These are phyloP conservation scores for Saccharomyces jurei DNA, from an alignment of 805 yeast genomes.

Conservation along the genomic window DNA sequence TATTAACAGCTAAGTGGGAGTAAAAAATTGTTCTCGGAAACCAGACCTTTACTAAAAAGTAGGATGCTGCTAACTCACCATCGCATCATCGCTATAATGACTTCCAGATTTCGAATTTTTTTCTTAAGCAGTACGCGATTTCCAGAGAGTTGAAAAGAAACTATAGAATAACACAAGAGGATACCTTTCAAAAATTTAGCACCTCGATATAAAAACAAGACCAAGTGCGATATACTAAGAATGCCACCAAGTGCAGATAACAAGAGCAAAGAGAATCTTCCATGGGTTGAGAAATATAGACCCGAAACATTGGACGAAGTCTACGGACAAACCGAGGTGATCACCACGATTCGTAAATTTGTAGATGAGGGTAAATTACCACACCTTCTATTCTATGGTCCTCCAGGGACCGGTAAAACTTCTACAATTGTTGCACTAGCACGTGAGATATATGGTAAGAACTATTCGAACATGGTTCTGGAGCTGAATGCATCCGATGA, in stretches of 20 bases:
- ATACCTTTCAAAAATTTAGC: background rate
- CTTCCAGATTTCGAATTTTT: background rate
- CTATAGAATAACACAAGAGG: background rate
- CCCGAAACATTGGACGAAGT: slow-evolving; percentile 80
- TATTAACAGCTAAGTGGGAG: background rate
- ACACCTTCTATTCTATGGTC: slow-evolving; percentile 88
- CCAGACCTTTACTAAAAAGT: background rate
- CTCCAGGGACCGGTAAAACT: slow-evolving; percentile 92
- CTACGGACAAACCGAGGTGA: slow-evolving; percentile 83
- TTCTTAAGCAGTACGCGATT: background rate
- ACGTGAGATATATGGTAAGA: slow-evolving; percentile 74
- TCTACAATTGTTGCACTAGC: slow-evolving; percentile 85
- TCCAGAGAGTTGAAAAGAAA: background rate
- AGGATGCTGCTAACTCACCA: background rate
- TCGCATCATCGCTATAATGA: background rate
- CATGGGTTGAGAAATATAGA: slow-evolving; percentile 94
- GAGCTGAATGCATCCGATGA: slow-evolving; percentile 96
- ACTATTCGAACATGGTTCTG: slow-evolving; percentile 78
- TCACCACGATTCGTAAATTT: slow-evolving; percentile 76
- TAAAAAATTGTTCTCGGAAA: background rate
- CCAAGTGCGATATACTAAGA: background rate
- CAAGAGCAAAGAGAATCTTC: slow-evolving; percentile 41
- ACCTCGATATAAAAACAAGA: background rate
- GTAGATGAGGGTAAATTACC: slow-evolving; percentile 79
- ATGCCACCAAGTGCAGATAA: background rate